A percentile compares a stretch with the other conserved stretches of the same genome.
These are phyloP conservation scores for Penicillium sp. DNA, from an alignment of 2,329 filamentous ascomycete species.

Conservation along the genomic window DNA sequence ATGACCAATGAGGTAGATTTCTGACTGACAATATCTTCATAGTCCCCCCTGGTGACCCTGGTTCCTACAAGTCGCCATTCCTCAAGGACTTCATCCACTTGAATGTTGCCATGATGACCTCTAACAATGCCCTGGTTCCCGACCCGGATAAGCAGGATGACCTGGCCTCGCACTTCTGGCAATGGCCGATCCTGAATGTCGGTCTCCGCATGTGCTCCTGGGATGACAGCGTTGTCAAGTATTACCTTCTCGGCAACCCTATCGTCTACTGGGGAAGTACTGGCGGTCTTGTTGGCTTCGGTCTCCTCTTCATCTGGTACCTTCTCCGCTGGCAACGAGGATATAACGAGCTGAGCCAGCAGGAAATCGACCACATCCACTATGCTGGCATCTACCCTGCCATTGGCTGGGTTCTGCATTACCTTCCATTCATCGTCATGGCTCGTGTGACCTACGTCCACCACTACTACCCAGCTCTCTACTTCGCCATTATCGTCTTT, in stretches of 20 bases:
- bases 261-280: constrained; percentile 96
- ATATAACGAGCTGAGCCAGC: constrained; percentile 77
- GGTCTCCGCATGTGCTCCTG: constrained; percentile 98
- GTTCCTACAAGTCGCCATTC: constrained; percentile 95
- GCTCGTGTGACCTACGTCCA: constrained; percentile 98
- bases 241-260: constrained; percentile 97
- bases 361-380: constrained; percentile 91
- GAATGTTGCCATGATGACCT: constrained; percentile 99
- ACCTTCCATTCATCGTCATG: constrained; percentile 95
- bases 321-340: constrained; percentile 94
- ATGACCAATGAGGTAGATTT: background rate
- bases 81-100: constrained; percentile 96
- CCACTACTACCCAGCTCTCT: constrained; percentile 97
- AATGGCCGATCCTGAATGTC: constrained; percentile 95
- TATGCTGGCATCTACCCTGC: constrained; percentile 91
- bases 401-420: constrained; percentile 95
- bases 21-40: constrained; percentile 21
- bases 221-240: constrained; percentile 95
- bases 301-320: constrained; percentile 79
- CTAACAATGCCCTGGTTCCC: constrained; percentile 96
- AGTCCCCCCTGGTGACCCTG: constrained; percentile 89
- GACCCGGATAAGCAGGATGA: constrained; percentile 99
- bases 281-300: constrained; percentile 74
- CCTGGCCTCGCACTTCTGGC: constrained; percentile 94
- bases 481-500: constrained; percentile 90